A percentile compares a stretch with the other conserved stretches of the same genome.
phyloP scores from a whole-genome alignment of 2,329 filamentous ascomycete genomes.

The Talaromyces pinophilus region DNA sequence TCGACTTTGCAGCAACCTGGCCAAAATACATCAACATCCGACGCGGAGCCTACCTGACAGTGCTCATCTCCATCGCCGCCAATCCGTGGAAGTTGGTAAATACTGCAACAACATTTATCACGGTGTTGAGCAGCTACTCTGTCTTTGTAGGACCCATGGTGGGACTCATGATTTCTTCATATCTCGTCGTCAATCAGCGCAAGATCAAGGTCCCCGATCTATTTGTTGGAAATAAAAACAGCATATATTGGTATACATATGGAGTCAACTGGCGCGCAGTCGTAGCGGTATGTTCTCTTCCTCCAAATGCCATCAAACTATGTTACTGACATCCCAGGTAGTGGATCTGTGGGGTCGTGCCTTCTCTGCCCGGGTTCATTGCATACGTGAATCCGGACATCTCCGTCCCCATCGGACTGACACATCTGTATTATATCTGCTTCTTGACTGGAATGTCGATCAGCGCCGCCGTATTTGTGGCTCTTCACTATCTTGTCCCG shows the following conservation, averaged over 20 bases:
- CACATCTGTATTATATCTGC: conserved; percentile 32
- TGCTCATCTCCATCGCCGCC: conserved; percentile 33
- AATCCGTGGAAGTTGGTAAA: conserved; percentile 32
- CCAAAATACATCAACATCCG: conserved; percentile 59
- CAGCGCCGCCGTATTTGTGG: conserved; percentile 26
- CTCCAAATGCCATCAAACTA: neutral
- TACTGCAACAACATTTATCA: conserved; percentile 29
- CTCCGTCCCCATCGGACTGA: conserved; percentile 40
- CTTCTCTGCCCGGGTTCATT: conserved; percentile 49
- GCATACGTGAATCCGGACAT: conserved; percentile 41
- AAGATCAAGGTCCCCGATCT: conserved; percentile 47
- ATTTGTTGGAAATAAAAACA: conserved; percentile 39
- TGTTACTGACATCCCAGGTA: conserved; percentile 37
- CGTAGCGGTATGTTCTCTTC: conserved; percentile 29
- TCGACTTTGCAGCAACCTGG: conserved; percentile 57
- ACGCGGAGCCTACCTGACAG: conserved; percentile 54
- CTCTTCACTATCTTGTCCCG: conserved; percentile 24
- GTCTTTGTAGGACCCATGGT: conserved; percentile 52
- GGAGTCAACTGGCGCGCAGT: conserved; percentile 32
- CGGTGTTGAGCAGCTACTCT: conserved; percentile 33
- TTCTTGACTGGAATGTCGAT: conserved; percentile 28
- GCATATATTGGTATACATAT: conserved; percentile 31
- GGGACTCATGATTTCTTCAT: conserved; percentile 51
- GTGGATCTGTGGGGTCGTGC: conserved; percentile 46
- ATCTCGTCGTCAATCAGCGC: conserved; percentile 43